Evolutionary conservation across 768 basidiomycete genomes (phyloP).

Genomic region (Phylloporus sp.): DNA sequence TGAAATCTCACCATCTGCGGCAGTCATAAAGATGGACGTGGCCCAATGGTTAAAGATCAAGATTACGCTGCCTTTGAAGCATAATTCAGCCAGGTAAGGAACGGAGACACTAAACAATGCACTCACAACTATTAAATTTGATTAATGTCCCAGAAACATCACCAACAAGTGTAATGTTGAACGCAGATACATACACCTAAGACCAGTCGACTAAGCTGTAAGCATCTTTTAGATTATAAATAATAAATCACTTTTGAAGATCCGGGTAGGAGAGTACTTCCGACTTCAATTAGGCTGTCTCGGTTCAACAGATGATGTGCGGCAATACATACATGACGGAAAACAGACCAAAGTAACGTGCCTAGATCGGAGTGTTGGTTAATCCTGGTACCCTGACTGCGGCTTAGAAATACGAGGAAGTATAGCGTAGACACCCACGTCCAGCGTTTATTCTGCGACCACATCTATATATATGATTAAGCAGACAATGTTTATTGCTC

Average conservation of each 20-base stretch:
- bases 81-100: not conserved
- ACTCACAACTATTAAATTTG: slow-evolving; percentile 8
- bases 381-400: not conserved
- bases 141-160: not conserved
- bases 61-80: not conserved
- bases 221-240: not conserved
- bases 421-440: not conserved
- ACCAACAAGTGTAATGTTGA: not conserved
- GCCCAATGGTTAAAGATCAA: not conserved
- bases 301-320: too few species aligned
- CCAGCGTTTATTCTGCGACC: not conserved
- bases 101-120: not conserved
- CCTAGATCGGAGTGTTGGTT: not conserved
- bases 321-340: not conserved
- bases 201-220: not conserved
- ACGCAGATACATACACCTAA: slow-evolving; percentile 5
- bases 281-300: slow-evolving; percentile 1
- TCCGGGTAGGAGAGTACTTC: slow-evolving; percentile 9
- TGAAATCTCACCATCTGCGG: not conserved
- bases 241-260: slow-evolving; percentile 5
- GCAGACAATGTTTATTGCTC: not conserved
- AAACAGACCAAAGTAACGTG: not conserved
- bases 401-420: not conserved
- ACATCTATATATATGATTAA: not conserved
- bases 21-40: not conserved